Base-by-base conservation (phyloP, 345 rosid genomes). In the Citrus hindsii region DNA sequence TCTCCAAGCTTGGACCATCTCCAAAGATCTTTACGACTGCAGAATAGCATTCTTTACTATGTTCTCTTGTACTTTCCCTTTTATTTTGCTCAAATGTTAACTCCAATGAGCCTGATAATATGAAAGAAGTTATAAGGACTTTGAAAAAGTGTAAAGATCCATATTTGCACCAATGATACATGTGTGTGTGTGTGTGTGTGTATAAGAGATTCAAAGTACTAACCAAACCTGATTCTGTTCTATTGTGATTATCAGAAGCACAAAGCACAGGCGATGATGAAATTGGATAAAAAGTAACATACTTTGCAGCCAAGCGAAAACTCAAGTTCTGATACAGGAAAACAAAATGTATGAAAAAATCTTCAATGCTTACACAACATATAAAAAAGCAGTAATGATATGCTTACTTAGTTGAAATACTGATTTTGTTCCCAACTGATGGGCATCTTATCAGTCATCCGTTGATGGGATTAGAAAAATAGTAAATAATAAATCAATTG, bases 221-320 rank as follows among this genome's bases (percentile, higher is more conserved):
- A 78, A 58, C 78, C 53, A 37, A 35, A 35, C 56, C 76, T 12
- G 53, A 60, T 89, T 90, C 90, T 84, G 91, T 69, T 13, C 22
- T 59, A 60, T 77, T 40, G 46, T 51, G 67, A 60, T 70, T 81
- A 5, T 67, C 82, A n/a, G 33, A 76, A 61, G 82, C 55, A 69
- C 92, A 79, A 70, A 90, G 88, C 82, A 88, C 90, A 60, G 97
- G 97, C 48, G 95, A 93, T 21, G 97, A 91, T 75, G 83, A 84
- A 62, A 92, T 46, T 68, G 93, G 85, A 35, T 80, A 67, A 48
- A 70, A 87, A 0, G 84, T 60, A 75, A 92, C 89, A 14, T 63
- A 79, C 64, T 80, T 85, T 77, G 84, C 80, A 58, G 78, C 86
- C 82, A 95, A 82, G 74, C 86, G 91, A 73, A 83, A 80, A 71